Evolutionary conservation across 345 rosid genomes (phyloP).

Genomic region (Arabis alpina): DNA sequence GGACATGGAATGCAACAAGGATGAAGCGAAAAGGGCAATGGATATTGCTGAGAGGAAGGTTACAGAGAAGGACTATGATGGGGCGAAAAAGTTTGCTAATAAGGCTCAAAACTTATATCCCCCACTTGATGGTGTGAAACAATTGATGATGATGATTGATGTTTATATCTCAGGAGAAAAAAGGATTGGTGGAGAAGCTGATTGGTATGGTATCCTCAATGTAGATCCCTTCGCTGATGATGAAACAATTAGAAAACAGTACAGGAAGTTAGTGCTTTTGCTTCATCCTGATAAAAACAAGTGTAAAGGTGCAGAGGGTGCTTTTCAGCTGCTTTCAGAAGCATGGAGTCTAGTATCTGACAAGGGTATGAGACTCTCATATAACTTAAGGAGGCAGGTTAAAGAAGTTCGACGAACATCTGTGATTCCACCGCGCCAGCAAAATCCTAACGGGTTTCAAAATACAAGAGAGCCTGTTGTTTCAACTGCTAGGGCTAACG

Average conservation of each 20-base stretch:
- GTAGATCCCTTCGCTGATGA: conserved; percentile 65
- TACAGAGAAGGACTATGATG: conserved; percentile 63
- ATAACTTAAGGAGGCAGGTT: conserved; percentile 60
- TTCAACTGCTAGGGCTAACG: no score
- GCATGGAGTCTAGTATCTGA: conserved; percentile 84
- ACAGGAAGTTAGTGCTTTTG: conserved; percentile 63
- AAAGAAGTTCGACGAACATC: conserved; percentile 44
- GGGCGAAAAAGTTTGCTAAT: conserved; percentile 72
- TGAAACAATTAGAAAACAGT: conserved; percentile 67
- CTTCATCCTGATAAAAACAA: conserved; percentile 96
- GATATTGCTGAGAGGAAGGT: conserved; percentile 88
- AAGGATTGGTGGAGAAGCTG: conserved; percentile 61
- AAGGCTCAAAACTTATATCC: conserved; percentile 86
- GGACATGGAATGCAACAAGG: conserved; percentile 91
- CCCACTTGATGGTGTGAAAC: conserved; percentile 65
- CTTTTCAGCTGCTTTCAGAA: conserved; percentile 73
- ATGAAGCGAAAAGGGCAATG: conserved; percentile 85
- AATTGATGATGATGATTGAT: conserved; percentile 63
- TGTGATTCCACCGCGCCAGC: conserved; percentile 45
- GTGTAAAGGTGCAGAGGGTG: conserved; percentile 84
- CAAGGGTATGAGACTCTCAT: conserved; percentile 62
- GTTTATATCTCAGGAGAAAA: conserved; percentile 72
- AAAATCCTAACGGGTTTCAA: no score
- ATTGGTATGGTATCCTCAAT: conserved; percentile 85
- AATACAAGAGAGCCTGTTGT: no score